Evolutionary conservation across 352 stramenopile genomes (phyloP).

Genomic region (Pythium brachiatum): DNA sequence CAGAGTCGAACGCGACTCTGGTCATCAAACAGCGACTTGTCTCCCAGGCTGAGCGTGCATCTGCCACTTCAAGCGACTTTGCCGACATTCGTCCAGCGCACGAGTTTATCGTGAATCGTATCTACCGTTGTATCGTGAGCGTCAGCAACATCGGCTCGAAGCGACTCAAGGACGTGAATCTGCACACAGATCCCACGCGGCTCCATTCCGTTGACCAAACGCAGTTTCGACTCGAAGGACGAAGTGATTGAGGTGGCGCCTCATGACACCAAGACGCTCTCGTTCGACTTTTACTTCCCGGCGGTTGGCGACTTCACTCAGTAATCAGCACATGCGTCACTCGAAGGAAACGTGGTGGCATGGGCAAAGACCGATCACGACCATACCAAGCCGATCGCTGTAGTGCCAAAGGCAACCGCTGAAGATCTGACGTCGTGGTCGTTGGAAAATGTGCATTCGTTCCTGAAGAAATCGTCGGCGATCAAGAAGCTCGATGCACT

Average conservation of each 20-base stretch:
- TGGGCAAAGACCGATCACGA: constrained; percentile 28
- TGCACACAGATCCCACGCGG: constrained; percentile 69
- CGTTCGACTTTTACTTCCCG: constrained; percentile 65
- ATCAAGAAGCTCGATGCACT: constrained; percentile 34
- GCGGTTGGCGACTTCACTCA: constrained; percentile 39
- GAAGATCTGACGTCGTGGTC: constrained; percentile 67
- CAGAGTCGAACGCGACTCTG: constrained; percentile 35
- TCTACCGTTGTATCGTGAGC: constrained; percentile 50
- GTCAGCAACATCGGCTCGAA: constrained; percentile 53
- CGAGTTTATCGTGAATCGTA: constrained; percentile 51
- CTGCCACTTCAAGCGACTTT: constrained; percentile 5
- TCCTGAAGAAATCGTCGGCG: constrained; percentile 11
- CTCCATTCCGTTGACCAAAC: constrained; percentile 37
- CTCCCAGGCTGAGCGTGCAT: background rate
- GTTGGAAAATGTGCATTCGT: constrained; percentile 38
- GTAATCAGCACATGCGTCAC: constrained; percentile 47
- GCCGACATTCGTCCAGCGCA: constrained; percentile 15
- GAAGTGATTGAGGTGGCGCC: constrained; percentile 32
- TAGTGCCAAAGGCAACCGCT: constrained; percentile 28
- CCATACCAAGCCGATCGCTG: constrained; percentile 16
- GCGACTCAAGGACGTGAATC: constrained; percentile 32
- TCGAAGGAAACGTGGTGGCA: constrained; percentile 36
- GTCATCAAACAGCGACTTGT: constrained; percentile 54
- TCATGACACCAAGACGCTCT: constrained; percentile 40
- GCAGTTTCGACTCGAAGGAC: constrained; percentile 51